Evolutionary conservation across 2,329 filamentous ascomycete species (phyloP).

Genomic region (Madurella mycetomatis): DNA sequence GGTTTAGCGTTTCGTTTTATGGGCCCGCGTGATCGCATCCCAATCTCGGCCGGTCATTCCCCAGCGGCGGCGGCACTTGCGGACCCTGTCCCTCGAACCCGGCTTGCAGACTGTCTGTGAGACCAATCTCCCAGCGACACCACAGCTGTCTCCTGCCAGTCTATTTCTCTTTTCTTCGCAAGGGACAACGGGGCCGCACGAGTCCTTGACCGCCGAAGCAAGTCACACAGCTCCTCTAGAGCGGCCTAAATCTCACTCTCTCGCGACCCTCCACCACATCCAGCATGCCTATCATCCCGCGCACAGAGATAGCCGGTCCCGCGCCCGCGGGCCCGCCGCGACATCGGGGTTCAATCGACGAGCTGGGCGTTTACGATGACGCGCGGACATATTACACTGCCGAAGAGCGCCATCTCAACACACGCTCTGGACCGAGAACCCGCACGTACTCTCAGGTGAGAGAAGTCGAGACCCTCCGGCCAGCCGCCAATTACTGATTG

Average conservation of each 20-base stretch:
- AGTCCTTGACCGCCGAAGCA: not conserved
- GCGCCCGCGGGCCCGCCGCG: conserved; percentile 11
- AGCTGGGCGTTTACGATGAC: conserved; percentile 49
- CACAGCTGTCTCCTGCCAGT: conserved; percentile 1
- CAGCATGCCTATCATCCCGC: conserved; percentile 13
- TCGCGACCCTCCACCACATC: not conserved
- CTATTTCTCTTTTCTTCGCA: not conserved
- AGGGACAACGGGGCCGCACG: not conserved
- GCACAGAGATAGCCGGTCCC: conserved; percentile 14
- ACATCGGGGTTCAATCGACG: conserved; percentile 40
- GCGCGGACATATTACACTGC: conserved; percentile 56
- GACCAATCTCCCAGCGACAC: conserved; percentile 11
- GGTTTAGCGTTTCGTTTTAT: conserved; percentile 17
- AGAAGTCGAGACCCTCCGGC: not conserved
- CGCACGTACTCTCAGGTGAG: conserved; percentile 54
- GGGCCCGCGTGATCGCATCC: conserved; percentile 23
- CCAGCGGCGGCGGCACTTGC: conserved; percentile 1
- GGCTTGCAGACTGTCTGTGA: conserved; percentile 9
- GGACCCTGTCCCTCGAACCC: conserved; percentile 6
- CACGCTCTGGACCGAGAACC: conserved; percentile 45
- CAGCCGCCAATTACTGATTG: conserved; percentile 27
- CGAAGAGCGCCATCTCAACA: conserved; percentile 49
- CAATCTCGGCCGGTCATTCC: conserved; percentile 11
- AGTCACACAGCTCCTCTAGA: not conserved
- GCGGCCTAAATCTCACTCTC: not conserved